These are phyloP conservation scores for Talaromyces adpressus DNA, from an alignment of 495 filamentous ascomycete species.

Conservation along the genomic window DNA sequence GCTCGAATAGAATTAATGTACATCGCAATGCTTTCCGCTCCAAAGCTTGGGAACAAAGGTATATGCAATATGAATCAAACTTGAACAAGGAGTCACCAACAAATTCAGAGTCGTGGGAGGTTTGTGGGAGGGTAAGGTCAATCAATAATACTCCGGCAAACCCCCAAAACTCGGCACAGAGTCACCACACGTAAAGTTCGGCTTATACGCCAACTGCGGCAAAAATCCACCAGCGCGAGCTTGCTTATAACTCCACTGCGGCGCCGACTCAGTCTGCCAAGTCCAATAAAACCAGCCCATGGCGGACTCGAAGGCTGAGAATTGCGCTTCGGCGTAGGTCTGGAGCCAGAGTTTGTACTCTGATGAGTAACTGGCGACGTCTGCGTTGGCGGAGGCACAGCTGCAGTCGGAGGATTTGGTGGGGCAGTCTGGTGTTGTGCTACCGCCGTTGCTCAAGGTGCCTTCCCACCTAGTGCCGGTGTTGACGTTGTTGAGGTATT, in stretches of 20 bases:
- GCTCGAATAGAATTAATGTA: neutral
- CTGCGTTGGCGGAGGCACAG: slow-evolving; percentile 70
- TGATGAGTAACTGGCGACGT: slow-evolving; percentile 55
- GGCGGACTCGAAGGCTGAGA: slow-evolving; percentile 80
- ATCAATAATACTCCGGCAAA: slow-evolving; percentile 65
- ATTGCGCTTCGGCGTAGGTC: slow-evolving; percentile 93
- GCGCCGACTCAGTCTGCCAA: slow-evolving; percentile 68
- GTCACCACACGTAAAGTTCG: slow-evolving; percentile 66
- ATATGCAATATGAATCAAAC: neutral
- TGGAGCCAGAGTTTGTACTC: slow-evolving; percentile 80
- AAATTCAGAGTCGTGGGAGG: too few species aligned
- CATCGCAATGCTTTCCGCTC: neutral
- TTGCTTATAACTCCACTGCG: slow-evolving; percentile 92
- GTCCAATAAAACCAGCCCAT: slow-evolving; percentile 99
- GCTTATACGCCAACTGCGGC: slow-evolving; percentile 69
- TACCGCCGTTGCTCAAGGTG: slow-evolving; percentile 50
- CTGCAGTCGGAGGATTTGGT: slow-evolving; percentile 51
- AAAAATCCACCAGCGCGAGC: slow-evolving; percentile 79
- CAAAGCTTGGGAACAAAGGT: neutral
- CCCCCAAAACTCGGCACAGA: slow-evolving; percentile 63
- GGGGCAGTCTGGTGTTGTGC: slow-evolving; percentile 59
- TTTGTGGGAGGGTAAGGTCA: too few species aligned
- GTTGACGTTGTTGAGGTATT: slow-evolving; percentile 84
- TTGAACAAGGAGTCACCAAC: too few species aligned
- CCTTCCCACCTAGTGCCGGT: slow-evolving; percentile 89